These are phyloP conservation scores for Podaxis sp. DNA, from an alignment of 768 basidiomycete species.

Conservation along the genomic window DNA sequence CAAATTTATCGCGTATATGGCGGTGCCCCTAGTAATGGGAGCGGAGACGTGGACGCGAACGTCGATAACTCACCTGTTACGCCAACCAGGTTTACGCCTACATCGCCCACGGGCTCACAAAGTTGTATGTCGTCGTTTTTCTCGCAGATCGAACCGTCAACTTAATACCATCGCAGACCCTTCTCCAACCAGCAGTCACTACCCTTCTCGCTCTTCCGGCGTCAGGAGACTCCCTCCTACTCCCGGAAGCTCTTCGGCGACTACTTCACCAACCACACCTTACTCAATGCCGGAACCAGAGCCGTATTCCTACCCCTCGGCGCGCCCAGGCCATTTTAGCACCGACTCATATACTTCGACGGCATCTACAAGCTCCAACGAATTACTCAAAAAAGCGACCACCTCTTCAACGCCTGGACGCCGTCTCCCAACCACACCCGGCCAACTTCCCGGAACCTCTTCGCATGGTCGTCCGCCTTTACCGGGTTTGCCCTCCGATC, in stretches of 20 bases:
- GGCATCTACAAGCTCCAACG: conserved; percentile 21
- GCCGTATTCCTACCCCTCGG: conserved; percentile 31
- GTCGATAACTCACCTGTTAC: conserved; percentile 17
- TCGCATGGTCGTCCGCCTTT: conserved; percentile 16
- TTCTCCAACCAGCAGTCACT: neutral
- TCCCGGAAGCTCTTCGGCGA: conserved; percentile 34
- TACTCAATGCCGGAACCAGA: conserved; percentile 46
- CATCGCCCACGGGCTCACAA: conserved; percentile 9
- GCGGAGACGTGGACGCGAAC: conserved; percentile 11
- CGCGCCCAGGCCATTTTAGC: conserved; percentile 19
- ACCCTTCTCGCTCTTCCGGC: neutral
- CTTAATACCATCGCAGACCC: conserved; percentile 10
- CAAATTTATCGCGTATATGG: conserved; percentile 39
- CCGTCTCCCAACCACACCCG: conserved; percentile 27
- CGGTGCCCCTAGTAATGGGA: conserved; percentile 22
- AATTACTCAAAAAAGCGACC: conserved; percentile 29
- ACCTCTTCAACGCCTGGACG: conserved; percentile 25
- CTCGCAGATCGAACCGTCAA: neutral
- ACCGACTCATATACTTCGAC: conserved; percentile 18
- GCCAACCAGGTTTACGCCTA: conserved; percentile 17
- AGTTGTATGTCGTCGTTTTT: conserved; percentile 9
- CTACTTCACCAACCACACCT: conserved; percentile 24
- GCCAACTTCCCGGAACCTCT: conserved; percentile 9
- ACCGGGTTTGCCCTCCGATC: conserved; percentile 21
- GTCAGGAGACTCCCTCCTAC: conserved; percentile 44